phyloP scores from a whole-genome alignment of 495 filamentous ascomycete genomes.

The Aspergillus haitiensis region DNA sequence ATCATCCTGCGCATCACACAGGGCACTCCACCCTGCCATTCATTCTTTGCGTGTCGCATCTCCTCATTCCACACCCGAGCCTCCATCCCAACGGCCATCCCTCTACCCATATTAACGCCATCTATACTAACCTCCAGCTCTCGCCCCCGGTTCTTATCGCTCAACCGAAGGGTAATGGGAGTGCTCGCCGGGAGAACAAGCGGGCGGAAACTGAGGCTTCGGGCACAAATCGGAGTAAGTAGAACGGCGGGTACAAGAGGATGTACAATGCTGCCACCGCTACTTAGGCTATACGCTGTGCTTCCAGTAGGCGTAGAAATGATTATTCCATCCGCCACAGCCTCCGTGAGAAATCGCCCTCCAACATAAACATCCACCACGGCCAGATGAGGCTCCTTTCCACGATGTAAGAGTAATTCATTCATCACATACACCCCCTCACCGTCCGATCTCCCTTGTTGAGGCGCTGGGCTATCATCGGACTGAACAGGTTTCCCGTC shows the following conservation, averaged over 20 bases:
- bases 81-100: constrained; percentile 79
- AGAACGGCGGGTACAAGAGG: constrained; percentile 84
- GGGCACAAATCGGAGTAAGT: constrained; percentile 90
- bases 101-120: constrained; percentile 68
- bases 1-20: constrained; percentile 54
- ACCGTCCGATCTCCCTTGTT: constrained; percentile 16
- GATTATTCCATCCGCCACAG: constrained; percentile 92
- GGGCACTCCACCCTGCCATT: constrained; percentile 60
- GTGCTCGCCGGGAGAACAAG: constrained; percentile 85
- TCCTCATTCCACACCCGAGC: constrained; percentile 82
- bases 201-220: constrained; percentile 87
- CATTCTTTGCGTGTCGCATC: constrained; percentile 65
- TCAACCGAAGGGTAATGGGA: constrained; percentile 77
- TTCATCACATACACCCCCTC: constrained; percentile 83
- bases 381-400: constrained; percentile 82
- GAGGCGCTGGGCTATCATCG: constrained; percentile 18
- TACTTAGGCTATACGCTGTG: constrained; percentile 90
- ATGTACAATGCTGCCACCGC: constrained; percentile 92
- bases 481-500: constrained; percentile 52
- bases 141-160: constrained; percentile 76
- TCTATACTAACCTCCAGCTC: constrained; percentile 89
- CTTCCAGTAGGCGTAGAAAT: constrained; percentile 91
- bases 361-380: constrained; percentile 87
- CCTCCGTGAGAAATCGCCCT: constrained; percentile 82
- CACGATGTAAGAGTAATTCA: constrained; percentile 90